phyloP scores from a whole-genome alignment of 768 basidiomycete species.

The Stropharia rugosoannulata region DNA sequence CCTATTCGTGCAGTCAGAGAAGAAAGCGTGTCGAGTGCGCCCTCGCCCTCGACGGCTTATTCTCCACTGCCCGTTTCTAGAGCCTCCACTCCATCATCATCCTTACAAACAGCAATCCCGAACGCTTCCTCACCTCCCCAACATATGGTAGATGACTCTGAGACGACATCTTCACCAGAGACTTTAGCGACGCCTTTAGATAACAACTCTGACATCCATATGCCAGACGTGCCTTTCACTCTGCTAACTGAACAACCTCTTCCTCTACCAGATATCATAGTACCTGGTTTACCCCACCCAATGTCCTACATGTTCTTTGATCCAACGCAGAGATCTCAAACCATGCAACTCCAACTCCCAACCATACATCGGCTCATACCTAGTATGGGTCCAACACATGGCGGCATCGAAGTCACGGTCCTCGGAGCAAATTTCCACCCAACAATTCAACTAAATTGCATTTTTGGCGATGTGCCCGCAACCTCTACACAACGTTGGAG shows the following conservation, averaged over 20 bases:
- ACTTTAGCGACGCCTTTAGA: constrained; percentile 43
- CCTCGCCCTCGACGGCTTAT: constrained; percentile 47
- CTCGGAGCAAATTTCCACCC: constrained; percentile 90
- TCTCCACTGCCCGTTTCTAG: constrained; percentile 42
- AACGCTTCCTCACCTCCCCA: constrained; percentile 30
- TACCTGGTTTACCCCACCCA: constrained; percentile 25
- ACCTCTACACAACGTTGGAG: constrained; percentile 90
- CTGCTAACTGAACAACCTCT: constrained; percentile 10
- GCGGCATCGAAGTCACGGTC: constrained; percentile 93
- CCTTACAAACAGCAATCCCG: constrained; percentile 26
- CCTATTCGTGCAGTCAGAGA: constrained; percentile 47
- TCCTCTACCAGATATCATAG: constrained; percentile 15
- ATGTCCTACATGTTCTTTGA: constrained; percentile 67
- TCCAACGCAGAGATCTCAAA: constrained; percentile 43
- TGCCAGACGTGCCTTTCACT: constrained; percentile 30
- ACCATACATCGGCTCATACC: constrained; percentile 87
- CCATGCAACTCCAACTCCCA: constrained; percentile 54
- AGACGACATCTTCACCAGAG: constrained; percentile 44
- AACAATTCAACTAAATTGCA: constrained; percentile 65
- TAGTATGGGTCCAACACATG: constrained; percentile 80
- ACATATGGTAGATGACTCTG: constrained; percentile 39
- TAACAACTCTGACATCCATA: constrained; percentile 36
- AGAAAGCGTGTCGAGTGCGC: constrained; percentile 50
- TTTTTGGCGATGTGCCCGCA: constrained; percentile 83
- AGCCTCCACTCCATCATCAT: constrained; percentile 43